Evolutionary conservation across 495 filamentous ascomycete genomes (phyloP), one percentile per base, ranked within the genome.

Genomic region (Xylaria venustula): DNA sequence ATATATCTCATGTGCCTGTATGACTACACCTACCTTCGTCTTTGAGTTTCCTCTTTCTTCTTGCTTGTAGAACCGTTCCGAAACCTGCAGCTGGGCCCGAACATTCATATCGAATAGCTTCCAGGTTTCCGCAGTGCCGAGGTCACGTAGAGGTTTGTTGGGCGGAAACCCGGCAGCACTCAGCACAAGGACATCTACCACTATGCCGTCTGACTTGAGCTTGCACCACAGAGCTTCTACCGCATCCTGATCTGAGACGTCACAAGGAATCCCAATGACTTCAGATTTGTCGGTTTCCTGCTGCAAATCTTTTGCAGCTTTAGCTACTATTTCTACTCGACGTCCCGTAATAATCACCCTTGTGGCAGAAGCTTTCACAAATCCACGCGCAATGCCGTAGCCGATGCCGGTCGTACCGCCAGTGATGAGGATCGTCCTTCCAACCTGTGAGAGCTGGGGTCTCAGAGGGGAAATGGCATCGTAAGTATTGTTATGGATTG

Each of bases 391-490:
- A 42, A 71, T 76, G n/a, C 61, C 56, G 36, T 62, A 65, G 2
- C 75, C 75, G 55, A 77, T 75, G n/a, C 71, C 71, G 17, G 36
- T 48, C 11, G 56, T 60, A 22, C 64, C 79, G 23, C 79, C 81
- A 7, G 82, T 83, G 51, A 85, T 70, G 2, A 83, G 45, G 20
- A 84, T 65, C 15, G 67, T 76, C 58, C 79, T 81, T 56, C 77
- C 74, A 9, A 64, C 67, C 32, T 76, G 73, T 11, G 74, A 79
- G 50, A 83, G 78, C 46, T 76, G 69, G 1, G 78, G 75, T 4
- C 73, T 73, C 3, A 61, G 57, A 37, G 80, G 77, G 19, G 71
- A 74, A 52, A 79, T 74, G 48, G 71, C 61, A 23, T 67, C 54
- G 65, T 82, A 81, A 7, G 69, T 32, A 6, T 56, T 63, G 19